phyloP scores from a whole-genome alignment of 441 rosid species.

The Metrosideros polymorpha region DNA sequence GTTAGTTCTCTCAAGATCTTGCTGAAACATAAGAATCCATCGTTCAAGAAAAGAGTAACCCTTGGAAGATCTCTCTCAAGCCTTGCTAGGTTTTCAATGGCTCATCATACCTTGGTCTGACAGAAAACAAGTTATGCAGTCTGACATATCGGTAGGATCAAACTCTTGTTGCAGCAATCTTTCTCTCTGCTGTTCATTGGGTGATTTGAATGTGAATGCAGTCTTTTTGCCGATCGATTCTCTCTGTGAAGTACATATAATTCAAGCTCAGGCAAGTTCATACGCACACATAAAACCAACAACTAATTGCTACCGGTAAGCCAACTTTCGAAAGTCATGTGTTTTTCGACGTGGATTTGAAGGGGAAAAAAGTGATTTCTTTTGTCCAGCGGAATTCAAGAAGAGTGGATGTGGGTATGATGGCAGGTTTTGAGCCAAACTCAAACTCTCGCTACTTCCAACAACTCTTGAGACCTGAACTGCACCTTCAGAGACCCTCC shows the following conservation, averaged over 20 bases:
- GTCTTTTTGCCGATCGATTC: background rate
- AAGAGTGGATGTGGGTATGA: constrained; percentile 33
- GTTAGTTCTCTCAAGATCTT: background rate
- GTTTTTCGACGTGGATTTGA: background rate
- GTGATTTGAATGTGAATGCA: background rate
- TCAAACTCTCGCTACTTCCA: constrained; percentile 37
- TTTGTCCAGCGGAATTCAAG: background rate
- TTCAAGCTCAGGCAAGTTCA: background rate
- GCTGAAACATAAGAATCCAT: background rate
- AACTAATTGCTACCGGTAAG: background rate
- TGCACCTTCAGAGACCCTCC: constrained; percentile 7
- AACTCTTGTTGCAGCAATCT: background rate
- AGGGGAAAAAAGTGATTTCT: background rate
- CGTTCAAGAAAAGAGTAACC: background rate
- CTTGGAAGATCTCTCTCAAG: background rate
- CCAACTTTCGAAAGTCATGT: background rate
- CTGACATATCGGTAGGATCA: background rate
- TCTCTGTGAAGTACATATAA: background rate
- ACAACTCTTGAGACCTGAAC: constrained; percentile 40
- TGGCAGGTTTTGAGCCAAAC: constrained; percentile 40
- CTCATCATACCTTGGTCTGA: background rate
- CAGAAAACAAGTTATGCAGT: background rate
- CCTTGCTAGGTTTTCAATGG: background rate
- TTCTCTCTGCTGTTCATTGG: background rate
- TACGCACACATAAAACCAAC: background rate